phyloP scores from a whole-genome alignment of 2,329 filamentous ascomycete species.

The Colletotrichum endophyticum region DNA sequence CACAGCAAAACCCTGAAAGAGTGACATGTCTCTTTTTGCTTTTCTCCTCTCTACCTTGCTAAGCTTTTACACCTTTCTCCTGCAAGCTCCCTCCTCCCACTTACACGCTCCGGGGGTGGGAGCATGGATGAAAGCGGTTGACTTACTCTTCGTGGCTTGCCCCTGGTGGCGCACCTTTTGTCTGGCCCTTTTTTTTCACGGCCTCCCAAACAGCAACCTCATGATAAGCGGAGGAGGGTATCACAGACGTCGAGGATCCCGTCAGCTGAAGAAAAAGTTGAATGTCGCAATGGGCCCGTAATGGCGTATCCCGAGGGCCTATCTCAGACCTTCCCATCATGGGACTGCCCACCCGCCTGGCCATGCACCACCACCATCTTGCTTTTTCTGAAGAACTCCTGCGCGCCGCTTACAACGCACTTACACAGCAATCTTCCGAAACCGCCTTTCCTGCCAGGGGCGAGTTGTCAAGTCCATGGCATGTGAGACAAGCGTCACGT shows the following conservation, averaged over 20 bases:
- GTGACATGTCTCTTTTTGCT: background rate
- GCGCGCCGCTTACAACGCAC: background rate
- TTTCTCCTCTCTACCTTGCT: background rate
- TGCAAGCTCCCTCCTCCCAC: slow-evolving; percentile 7
- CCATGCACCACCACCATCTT: background rate
- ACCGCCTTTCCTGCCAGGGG: background rate
- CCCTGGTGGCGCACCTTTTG: background rate
- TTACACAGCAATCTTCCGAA: background rate
- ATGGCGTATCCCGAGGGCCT: background rate
- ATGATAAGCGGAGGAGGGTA: background rate
- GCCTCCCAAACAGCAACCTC: background rate
- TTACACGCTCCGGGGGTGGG: background rate
- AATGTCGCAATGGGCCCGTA: background rate
- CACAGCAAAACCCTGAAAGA: background rate
- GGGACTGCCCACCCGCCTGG: background rate
- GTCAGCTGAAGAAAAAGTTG: background rate
- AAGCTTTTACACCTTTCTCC: background rate
- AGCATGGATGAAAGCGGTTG: slow-evolving; percentile 1
- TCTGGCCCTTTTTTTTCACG: background rate
- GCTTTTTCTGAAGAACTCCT: background rate
- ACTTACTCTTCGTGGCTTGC: background rate
- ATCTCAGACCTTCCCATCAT: background rate
- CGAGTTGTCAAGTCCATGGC: background rate
- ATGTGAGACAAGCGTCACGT: slow-evolving; percentile 15
- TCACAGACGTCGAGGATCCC: background rate